These are phyloP conservation scores for Lipomyces yamanashiensis DNA, from an alignment of 805 yeast species.

Conservation along the genomic window DNA sequence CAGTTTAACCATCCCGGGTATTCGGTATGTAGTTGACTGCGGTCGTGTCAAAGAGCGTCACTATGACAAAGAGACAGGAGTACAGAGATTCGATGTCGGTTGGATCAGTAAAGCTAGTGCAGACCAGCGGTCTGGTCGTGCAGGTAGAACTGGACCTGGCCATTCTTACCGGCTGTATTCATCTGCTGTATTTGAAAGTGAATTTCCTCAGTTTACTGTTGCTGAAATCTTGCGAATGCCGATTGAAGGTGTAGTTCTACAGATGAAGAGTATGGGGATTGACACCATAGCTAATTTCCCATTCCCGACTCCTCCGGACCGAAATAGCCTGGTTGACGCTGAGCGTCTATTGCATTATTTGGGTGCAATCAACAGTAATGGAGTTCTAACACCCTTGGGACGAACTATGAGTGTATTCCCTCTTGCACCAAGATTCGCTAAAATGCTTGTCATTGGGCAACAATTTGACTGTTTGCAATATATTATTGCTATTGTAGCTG, in stretches of 20 bases:
- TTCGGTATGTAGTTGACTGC: conserved; percentile 91
- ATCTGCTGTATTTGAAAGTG: conserved; percentile 89
- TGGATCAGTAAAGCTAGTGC: conserved; percentile 97
- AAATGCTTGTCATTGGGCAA: conserved; percentile 84
- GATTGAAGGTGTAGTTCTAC: conserved; percentile 90
- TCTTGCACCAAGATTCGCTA: conserved; percentile 88
- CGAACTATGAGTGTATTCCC: conserved; percentile 89
- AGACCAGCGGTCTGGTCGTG: conserved; percentile 94
- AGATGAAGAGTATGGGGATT: conserved; percentile 97
- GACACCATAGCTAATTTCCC: conserved; percentile 90
- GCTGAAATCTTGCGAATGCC: conserved; percentile 97
- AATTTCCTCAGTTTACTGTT: conserved; percentile 75
- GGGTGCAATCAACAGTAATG: conserved; percentile 73
- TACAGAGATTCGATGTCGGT: conserved; percentile 86
- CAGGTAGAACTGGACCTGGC: conserved; percentile 99
- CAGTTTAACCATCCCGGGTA: conserved; percentile 93
- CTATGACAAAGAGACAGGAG: conserved; percentile 81
- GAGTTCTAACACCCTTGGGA: conserved; percentile 75
- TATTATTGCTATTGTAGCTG: conserved; percentile 89
- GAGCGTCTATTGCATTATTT: conserved; percentile 67
- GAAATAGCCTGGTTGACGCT: conserved; percentile 62
- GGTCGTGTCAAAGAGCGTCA: conserved; percentile 92
- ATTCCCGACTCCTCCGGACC: conserved; percentile 91
- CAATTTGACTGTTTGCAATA: conserved; percentile 85
- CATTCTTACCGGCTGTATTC: conserved; percentile 92